phyloP scores from a whole-genome alignment of 768 basidiomycete species.

The Rubroboletus satanas region DNA sequence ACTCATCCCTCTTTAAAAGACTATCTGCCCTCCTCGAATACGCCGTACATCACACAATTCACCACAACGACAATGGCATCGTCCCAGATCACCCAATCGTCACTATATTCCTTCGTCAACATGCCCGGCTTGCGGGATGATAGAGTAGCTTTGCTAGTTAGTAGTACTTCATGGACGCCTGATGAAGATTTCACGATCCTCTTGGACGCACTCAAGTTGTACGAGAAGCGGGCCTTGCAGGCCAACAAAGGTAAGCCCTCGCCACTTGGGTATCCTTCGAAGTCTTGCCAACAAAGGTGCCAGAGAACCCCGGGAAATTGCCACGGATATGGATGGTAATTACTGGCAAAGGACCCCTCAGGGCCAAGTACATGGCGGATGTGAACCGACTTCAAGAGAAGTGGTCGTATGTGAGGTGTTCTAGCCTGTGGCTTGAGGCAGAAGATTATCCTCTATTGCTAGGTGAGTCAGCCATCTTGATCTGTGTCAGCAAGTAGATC shows the following conservation, averaged over 20 bases:
- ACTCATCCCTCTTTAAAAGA: constrained; percentile 34
- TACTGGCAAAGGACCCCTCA: constrained; percentile 86
- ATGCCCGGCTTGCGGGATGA: constrained; percentile 58
- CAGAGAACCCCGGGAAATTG: constrained; percentile 34
- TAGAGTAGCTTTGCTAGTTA: constrained; percentile 82
- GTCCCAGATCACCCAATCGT: constrained; percentile 21
- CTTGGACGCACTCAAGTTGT: constrained; percentile 64
- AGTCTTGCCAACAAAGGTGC: neutral
- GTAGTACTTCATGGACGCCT: constrained; percentile 95
- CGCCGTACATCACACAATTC: constrained; percentile 60
- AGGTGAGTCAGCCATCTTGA: constrained; percentile 41
- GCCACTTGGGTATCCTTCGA: neutral
- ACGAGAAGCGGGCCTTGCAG: constrained; percentile 56
- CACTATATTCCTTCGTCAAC: constrained; percentile 15
- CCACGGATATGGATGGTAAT: constrained; percentile 81
- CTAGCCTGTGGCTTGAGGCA: constrained; percentile 84
- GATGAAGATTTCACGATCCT: constrained; percentile 94
- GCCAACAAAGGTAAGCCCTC: constrained; percentile 17
- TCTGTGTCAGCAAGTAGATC: neutral
- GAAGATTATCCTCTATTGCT: constrained; percentile 87
- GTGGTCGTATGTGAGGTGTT: constrained; percentile 78
- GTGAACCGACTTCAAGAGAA: constrained; percentile 51
- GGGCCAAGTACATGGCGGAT: constrained; percentile 66
- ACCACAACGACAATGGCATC: constrained; percentile 39
- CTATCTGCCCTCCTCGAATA: constrained; percentile 51